Conservation (phyloP, 129 eudicot genomes). For the Calendula officinalis region DNA sequence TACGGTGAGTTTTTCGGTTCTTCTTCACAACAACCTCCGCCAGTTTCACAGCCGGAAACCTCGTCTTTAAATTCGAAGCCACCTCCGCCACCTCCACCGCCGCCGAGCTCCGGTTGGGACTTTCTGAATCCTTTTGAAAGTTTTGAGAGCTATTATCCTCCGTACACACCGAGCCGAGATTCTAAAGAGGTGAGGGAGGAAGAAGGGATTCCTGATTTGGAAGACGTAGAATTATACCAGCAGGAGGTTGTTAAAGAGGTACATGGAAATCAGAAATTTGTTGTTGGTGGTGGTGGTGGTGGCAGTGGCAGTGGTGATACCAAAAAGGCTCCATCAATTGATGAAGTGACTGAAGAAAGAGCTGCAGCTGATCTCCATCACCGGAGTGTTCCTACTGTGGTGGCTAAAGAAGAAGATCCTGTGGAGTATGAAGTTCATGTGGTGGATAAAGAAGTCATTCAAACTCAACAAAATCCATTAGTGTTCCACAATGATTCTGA, state of each 20-base stretch:
- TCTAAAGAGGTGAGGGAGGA: constrained; percentile 85
- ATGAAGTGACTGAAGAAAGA: constrained; percentile 34
- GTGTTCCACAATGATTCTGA: constrained; percentile 56
- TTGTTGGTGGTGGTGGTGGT: constrained; percentile 32
- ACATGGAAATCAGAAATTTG: constrained; percentile 61
- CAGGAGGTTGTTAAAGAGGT: constrained; percentile 81
- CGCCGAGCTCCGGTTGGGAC: constrained; percentile 69
- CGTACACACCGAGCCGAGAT: constrained; percentile 67
- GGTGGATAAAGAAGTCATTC: constrained; percentile 89
- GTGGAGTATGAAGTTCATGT: constrained; percentile 89
- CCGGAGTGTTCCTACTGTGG: constrained; percentile 33
- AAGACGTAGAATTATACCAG: constrained; percentile 63
- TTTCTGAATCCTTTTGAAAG: constrained; percentile 76
- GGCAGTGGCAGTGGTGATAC: constrained; percentile 24
- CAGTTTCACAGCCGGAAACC: constrained; percentile 16
- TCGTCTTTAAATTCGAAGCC: constrained; percentile 46
- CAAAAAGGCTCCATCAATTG: constrained; percentile 35
- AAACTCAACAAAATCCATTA: constrained; percentile 35
- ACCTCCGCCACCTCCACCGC: constrained; percentile 82
- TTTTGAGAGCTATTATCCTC: constrained; percentile 55
- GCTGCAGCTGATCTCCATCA: constrained; percentile 35
- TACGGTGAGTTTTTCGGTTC: constrained; percentile 51
- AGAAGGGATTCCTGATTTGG: constrained; percentile 96
- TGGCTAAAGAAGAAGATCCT: constrained; percentile 44
- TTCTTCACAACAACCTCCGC: constrained; percentile 16